These are phyloP conservation scores for Diaporthe citriasiana DNA, from an alignment of 2,329 filamentous ascomycete species.

Conservation along the genomic window DNA sequence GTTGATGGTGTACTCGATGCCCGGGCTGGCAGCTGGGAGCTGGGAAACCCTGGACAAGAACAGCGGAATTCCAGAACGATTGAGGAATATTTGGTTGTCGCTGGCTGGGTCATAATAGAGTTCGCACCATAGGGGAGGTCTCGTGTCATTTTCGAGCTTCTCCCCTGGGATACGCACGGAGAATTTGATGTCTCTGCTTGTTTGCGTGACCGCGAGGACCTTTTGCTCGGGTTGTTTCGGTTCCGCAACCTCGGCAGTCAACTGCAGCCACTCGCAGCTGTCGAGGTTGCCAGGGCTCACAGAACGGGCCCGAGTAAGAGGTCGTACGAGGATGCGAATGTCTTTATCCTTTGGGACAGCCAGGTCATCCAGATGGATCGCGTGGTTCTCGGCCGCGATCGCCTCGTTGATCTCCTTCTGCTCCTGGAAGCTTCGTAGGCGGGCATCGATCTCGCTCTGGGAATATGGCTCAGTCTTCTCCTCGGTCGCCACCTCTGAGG, in stretches of 20 bases:
- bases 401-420: conserved; percentile 55
- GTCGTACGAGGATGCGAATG: conserved; percentile 70
- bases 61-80: conserved; percentile 69
- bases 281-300: conserved; percentile 68
- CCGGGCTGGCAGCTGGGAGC: conserved; percentile 54
- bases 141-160: conserved; percentile 56
- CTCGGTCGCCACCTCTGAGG: conserved; percentile 49
- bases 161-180: conserved; percentile 68
- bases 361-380: conserved; percentile 68
- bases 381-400: conserved; percentile 54
- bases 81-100: conserved; percentile 70
- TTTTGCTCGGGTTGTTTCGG: conserved; percentile 67
- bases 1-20: conserved; percentile 53
- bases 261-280: conserved; percentile 69
- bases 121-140: conserved; percentile 70
- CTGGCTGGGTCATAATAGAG: conserved; percentile 72
- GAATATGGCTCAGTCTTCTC: conserved; percentile 73
- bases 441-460: conserved; percentile 67
- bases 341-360: conserved; percentile 60
- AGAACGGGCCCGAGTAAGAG: conserved; percentile 66
- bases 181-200: conserved; percentile 71
- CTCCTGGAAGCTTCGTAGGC: conserved; percentile 61
- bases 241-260: conserved; percentile 67
- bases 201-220: conserved; percentile 73
- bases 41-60: conserved; percentile 62